Conservation (phyloP, 495 filamentous ascomycete species). For the Penicillium cosmopolitanum region DNA sequence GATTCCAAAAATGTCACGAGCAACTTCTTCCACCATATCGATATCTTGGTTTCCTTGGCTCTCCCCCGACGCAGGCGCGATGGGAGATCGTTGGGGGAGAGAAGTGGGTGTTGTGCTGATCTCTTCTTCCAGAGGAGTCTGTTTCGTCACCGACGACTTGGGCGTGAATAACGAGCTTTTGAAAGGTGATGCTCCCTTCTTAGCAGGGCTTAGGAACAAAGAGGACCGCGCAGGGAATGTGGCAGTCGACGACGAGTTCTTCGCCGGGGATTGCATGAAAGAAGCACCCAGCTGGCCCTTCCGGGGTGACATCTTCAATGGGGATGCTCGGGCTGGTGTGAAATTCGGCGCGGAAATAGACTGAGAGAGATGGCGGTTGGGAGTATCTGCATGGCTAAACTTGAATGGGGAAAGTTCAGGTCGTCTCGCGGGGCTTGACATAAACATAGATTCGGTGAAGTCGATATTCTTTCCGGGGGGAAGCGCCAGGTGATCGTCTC, state of each 20-base stretch:
- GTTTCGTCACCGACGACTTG: conserved; percentile 13
- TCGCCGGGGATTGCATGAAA: conserved; percentile 33
- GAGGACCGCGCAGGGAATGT: conserved; percentile 38
- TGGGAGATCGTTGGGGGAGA: neutral
- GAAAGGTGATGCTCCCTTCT: conserved; percentile 44
- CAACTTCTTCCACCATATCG: conserved; percentile 33
- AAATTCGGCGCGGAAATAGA: conserved; percentile 32
- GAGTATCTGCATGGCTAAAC: conserved; percentile 44
- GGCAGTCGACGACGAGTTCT: conserved; percentile 34
- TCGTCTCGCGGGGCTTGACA: conserved; percentile 55
- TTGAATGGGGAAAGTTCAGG: conserved; percentile 55
- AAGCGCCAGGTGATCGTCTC: conserved; percentile 29
- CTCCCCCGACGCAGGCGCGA: neutral
- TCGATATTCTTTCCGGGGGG: conserved; percentile 36
- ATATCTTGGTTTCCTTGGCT: conserved; percentile 18
- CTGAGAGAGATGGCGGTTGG: conserved; percentile 33
- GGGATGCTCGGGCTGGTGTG: conserved; percentile 32
- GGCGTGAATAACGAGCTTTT: conserved; percentile 33
- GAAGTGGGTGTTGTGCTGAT: neutral
- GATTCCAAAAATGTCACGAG: conserved; percentile 33
- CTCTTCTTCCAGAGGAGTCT: neutral
- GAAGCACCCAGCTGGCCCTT: conserved; percentile 45
- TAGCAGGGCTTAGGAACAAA: conserved; percentile 49
- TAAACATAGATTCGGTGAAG: conserved; percentile 42
- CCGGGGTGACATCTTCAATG: conserved; percentile 50